Conservation (phyloP, 257 asterid genomes). For the Buddleja alternifolia region DNA sequence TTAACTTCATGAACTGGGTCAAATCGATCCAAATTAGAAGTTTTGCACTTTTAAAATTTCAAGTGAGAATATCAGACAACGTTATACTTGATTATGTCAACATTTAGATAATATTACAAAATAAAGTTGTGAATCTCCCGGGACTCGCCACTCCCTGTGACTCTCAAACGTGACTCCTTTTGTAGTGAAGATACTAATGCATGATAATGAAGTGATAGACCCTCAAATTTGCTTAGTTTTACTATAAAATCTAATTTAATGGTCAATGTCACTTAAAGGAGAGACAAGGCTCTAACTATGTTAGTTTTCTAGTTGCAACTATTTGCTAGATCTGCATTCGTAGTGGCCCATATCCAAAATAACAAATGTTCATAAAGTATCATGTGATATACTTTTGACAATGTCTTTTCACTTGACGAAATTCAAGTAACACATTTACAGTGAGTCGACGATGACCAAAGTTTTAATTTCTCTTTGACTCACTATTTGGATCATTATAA, state of each 20-base stretch:
- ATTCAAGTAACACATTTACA: neutral
- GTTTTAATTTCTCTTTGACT: neutral
- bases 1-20: no score
- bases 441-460: neutral
- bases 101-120: no score
- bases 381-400: slow-evolving; percentile 15
- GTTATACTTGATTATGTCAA: no score
- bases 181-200: neutral
- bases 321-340: neutral
- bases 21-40: no score
- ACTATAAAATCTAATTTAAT: neutral
- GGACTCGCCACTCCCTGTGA: no score
- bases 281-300: slow-evolving; percentile 4
- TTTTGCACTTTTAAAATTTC: no score
- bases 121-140: no score
- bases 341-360: neutral
- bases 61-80: no score
- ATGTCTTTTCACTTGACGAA: neutral
- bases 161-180: no score
- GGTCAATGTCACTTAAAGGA: neutral
- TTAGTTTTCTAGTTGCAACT: slow-evolving; percentile 7
- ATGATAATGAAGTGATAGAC: neutral
- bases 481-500: neutral
- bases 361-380: neutral
- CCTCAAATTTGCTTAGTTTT: neutral